Percentiles rank a stretch among this genome's conserved stretches.
Conservation (phyloP, 371 early-diverging fungal genomes). For the Rhizomucor miehei region DNA sequence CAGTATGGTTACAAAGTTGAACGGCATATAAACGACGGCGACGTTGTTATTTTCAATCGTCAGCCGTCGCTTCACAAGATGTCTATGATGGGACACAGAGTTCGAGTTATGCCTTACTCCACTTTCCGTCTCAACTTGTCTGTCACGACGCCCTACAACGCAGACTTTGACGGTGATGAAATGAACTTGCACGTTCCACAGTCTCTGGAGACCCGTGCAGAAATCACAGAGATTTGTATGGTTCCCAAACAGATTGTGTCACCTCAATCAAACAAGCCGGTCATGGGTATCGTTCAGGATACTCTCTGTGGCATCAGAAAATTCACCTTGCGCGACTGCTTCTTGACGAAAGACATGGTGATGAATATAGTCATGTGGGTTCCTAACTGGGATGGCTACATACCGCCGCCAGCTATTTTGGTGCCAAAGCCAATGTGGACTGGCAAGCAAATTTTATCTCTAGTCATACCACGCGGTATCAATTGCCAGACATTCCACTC, state of each 20-base stretch:
- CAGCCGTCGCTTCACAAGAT: slow-evolving; percentile 99
- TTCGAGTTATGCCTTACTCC: slow-evolving; percentile 98
- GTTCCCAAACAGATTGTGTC: slow-evolving; percentile 98
- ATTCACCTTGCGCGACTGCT: slow-evolving; percentile 95
- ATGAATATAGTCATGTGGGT: slow-evolving; percentile 97
- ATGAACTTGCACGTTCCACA: slow-evolving; percentile 99
- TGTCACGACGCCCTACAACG: slow-evolving; percentile 99
- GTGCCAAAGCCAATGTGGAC: slow-evolving; percentile 98
- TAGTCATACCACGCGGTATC: slow-evolving; percentile 93
- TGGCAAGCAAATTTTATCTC: slow-evolving; percentile 96
- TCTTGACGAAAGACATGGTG: slow-evolving; percentile 88
- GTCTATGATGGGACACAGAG: slow-evolving; percentile 99
- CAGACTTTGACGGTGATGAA: slow-evolving; percentile 99
- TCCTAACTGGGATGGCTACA: slow-evolving; percentile 92
- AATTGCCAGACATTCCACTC: slow-evolving; percentile 81
- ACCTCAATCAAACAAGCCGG: slow-evolving; percentile 98
- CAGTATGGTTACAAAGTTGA: slow-evolving; percentile 96
- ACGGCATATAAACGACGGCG: slow-evolving; percentile 96
- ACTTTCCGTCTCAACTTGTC: slow-evolving; percentile 99
- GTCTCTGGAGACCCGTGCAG: slow-evolving; percentile 92
- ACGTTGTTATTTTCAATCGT: slow-evolving; percentile 99
- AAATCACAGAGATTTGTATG: slow-evolving; percentile 95
- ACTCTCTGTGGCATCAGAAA: slow-evolving; percentile 96
- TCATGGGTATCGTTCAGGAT: slow-evolving; percentile 99
- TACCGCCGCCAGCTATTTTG: slow-evolving; percentile 93